Percentiles rank a stretch among this genome's conserved stretches.
Evolutionary conservation across 805 yeast genomes (phyloP).

Genomic region (Pichia paraexigua): DNA sequence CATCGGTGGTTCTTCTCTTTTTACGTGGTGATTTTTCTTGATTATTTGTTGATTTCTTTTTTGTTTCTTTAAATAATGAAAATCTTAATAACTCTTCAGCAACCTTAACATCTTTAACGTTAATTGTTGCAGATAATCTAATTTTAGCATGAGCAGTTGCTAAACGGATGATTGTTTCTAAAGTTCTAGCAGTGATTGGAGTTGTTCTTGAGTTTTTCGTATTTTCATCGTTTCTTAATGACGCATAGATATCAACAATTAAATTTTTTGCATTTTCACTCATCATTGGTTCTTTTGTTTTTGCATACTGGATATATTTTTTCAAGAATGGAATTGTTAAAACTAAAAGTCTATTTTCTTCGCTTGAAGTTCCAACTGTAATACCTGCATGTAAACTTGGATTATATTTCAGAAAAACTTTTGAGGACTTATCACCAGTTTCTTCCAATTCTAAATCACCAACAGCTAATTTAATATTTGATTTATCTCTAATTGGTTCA

Average conservation of each 20-base stretch:
- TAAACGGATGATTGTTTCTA: conserved; percentile 90
- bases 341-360: conserved; percentile 37
- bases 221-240: conserved; percentile 66
- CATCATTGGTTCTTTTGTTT: conserved; percentile 77
- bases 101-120: conserved; percentile 67
- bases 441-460: conserved; percentile 53
- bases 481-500: conserved; percentile 80
- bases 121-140: conserved; percentile 71
- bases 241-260: conserved; percentile 74
- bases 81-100: conserved; percentile 82
- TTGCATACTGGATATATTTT: conserved; percentile 91
- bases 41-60: conserved; percentile 30
- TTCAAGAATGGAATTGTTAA: conserved; percentile 72
- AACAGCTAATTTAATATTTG: conserved; percentile 66
- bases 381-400: conserved; percentile 52
- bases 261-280: conserved; percentile 70
- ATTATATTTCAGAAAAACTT: conserved; percentile 78
- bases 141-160: conserved; percentile 96
- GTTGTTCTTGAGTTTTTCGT: conserved; percentile 67
- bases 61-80: conserved; percentile 69
- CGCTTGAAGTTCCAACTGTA: conserved; percentile 18
- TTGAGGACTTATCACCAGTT: conserved; percentile 40
- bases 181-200: conserved; percentile 96
- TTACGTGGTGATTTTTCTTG: conserved; percentile 27
- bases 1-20: conserved; percentile 25